Percentiles rank a stretch among this genome's conserved stretches.
Evolutionary conservation across 768 basidiomycete genomes (phyloP).

Genomic region (Lyophyllum semitale): DNA sequence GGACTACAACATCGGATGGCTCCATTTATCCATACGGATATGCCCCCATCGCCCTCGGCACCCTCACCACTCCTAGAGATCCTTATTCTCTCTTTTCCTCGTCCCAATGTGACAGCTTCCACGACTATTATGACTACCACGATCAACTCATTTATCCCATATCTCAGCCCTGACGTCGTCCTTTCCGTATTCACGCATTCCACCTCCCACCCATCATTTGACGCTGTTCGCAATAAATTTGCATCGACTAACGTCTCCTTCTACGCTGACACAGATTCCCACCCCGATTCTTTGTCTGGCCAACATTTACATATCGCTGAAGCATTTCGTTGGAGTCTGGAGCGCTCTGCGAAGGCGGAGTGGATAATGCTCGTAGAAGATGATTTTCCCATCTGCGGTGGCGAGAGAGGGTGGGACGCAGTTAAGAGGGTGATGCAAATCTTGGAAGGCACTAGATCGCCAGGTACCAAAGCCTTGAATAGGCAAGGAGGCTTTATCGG

Average conservation of each 20-base stretch:
- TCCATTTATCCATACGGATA: slow-evolving; percentile 8
- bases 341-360: slow-evolving; percentile 26
- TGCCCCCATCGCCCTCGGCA: slow-evolving; percentile 20
- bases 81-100: slow-evolving; percentile 40
- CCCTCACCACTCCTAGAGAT: slow-evolving; percentile 36
- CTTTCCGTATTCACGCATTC: slow-evolving; percentile 44
- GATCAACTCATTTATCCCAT: slow-evolving; percentile 37
- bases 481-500: slow-evolving; percentile 40
- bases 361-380: slow-evolving; percentile 48
- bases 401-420: slow-evolving; percentile 32
- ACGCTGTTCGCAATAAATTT: slow-evolving; percentile 24
- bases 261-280: slow-evolving; percentile 29
- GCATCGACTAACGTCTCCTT: slow-evolving; percentile 24
- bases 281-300: slow-evolving; percentile 25
- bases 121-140: slow-evolving; percentile 34
- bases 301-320: slow-evolving; percentile 45
- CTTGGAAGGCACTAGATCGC: slow-evolving; percentile 24
- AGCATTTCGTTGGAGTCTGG: slow-evolving; percentile 36
- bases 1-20: slow-evolving; percentile 6
- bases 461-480: slow-evolving; percentile 11
- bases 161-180: slow-evolving; percentile 25
- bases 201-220: slow-evolving; percentile 31
- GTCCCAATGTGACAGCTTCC: slow-evolving; percentile 31
- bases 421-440: slow-evolving; percentile 32
- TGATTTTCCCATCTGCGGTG: slow-evolving; percentile 43